Conservation (phyloP, 164 flowering plant species). For the Saururus chinensis region DNA sequence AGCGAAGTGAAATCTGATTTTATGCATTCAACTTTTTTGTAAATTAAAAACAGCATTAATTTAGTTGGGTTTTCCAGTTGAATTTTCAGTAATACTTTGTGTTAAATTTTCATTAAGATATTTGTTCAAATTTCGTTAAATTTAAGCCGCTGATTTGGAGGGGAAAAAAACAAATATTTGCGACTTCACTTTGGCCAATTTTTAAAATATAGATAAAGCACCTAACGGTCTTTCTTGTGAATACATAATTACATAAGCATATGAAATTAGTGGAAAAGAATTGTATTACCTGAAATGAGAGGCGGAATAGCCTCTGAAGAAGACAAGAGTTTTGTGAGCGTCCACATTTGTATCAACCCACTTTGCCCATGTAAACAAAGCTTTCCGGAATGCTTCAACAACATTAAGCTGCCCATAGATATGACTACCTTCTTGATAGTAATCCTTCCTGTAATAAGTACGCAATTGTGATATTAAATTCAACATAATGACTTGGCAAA, state of each 20-base stretch:
- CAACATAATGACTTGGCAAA: neutral
- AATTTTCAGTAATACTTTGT: too few relatives aligned
- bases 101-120: too few relatives aligned
- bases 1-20: too few relatives aligned
- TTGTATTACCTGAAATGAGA: slow-evolving; percentile 82
- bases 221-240: neutral
- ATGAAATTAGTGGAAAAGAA: neutral
- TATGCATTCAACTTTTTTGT: too few relatives aligned
- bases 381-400: slow-evolving; percentile 76
- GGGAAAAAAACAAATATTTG: too few relatives aligned
- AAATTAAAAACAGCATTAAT: too few relatives aligned
- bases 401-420: slow-evolving; percentile 63
- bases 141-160: too few relatives aligned
- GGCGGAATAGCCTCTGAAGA: slow-evolving; percentile 89
- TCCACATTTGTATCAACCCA: slow-evolving; percentile 81
- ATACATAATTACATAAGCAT: neutral
- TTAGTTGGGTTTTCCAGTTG: too few relatives aligned
- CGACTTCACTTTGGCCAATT: too few relatives aligned
- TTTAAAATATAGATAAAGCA: neutral
- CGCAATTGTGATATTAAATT: neutral
- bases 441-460: slow-evolving; percentile 59
- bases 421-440: slow-evolving; percentile 96
- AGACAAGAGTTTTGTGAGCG: slow-evolving; percentile 51
- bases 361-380: slow-evolving; percentile 83
- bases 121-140: too few relatives aligned